Evolutionary conservation across 192 early-diverging fungal genomes (phyloP), one percentile per base, ranked within the genome.

Genomic region (Backusella parvicylindrica): DNA sequence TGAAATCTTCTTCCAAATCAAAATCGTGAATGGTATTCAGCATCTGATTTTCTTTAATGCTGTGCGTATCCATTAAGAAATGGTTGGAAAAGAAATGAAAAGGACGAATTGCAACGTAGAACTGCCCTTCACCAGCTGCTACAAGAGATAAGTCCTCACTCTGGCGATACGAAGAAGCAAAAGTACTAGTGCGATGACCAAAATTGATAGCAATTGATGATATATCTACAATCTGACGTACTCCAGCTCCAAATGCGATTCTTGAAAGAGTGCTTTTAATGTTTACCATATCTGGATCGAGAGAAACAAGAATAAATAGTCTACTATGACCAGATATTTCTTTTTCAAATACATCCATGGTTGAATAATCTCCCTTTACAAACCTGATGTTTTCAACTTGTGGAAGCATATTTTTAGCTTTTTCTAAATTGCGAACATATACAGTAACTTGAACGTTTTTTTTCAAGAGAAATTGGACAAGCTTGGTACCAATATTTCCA

Each of bases 221-320:
- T 8, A 77, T 65, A 64, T 77, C 75, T n/a, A 77, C 75, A 28
- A 77, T 65, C 64, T 77, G 75, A 26, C 71, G 71, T 16, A 68
- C 75, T 4, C 75, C 75, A 21, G 75, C 75, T 32, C 28, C 64
- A 21, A 71, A 77, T 2, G 68, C 66, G 9, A 60, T 33, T 16
- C 13, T 65, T 5, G 75, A 69, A 28, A 66, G 37, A 1, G 15
- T 13, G 23, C 4, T n/a, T 64, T 71, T 71, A 30, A 71, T 64
- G 1, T 47, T 5, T 6, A 35, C 33, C 53, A 71, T 63, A 40
- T 30, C 23, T 1, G 21, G 26, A n/a, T 65, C 6, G 63, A 71
- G 63, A 1, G 37, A 35, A 26, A 64, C 16, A 13, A 77, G 53
- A 15, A 71, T n/a, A 23, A 77, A 77, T 9, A 77, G 41, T 31